Percentiles rank a stretch among this genome's conserved stretches.
Conservation (phyloP, 2,329 filamentous ascomycete genomes). For the Chaetomiaceae sp. region DNA sequence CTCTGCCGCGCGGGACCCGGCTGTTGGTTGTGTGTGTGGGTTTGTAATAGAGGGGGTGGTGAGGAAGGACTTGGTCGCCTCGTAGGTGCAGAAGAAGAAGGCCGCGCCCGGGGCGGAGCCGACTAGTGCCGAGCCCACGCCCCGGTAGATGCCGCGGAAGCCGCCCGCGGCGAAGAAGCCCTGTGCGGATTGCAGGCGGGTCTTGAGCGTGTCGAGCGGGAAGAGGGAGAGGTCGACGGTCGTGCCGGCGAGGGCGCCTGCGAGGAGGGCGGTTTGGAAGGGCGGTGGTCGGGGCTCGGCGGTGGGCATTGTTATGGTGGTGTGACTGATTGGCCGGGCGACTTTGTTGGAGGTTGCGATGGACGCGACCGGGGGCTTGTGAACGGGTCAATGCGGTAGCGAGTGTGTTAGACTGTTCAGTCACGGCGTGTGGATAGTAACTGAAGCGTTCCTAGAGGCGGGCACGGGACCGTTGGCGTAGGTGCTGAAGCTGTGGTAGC, state of each 20-base stretch:
- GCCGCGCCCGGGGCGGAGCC: conserved; percentile 91
- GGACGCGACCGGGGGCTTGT: too few relatives aligned
- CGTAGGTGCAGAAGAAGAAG: conserved; percentile 96
- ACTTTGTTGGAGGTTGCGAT: too few relatives aligned
- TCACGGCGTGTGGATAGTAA: too few relatives aligned
- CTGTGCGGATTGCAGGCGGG: conserved; percentile 77
- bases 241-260: conserved; percentile 86
- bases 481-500: not conserved
- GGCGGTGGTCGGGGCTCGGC: conserved; percentile 28
- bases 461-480: too few relatives aligned
- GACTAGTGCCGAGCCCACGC: conserved; percentile 81
- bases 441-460: too few relatives aligned
- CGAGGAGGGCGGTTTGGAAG: conserved; percentile 60
- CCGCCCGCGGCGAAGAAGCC: conserved; percentile 79
- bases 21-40: not conserved
- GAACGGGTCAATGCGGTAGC: too few relatives aligned
- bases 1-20: conserved; percentile 24
- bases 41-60: conserved; percentile 25
- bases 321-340: too few relatives aligned
- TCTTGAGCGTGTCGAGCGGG: conserved; percentile 98
- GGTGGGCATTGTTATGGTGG: conserved; percentile 10
- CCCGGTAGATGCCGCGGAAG: conserved; percentile 87
- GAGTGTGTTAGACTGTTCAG: too few relatives aligned
- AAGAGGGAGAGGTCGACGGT: conserved; percentile 96
- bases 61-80: conserved; percentile 55